phyloP scores from a whole-genome alignment of 768 basidiomycete genomes.

The Pleurotus citrinopileatus region DNA sequence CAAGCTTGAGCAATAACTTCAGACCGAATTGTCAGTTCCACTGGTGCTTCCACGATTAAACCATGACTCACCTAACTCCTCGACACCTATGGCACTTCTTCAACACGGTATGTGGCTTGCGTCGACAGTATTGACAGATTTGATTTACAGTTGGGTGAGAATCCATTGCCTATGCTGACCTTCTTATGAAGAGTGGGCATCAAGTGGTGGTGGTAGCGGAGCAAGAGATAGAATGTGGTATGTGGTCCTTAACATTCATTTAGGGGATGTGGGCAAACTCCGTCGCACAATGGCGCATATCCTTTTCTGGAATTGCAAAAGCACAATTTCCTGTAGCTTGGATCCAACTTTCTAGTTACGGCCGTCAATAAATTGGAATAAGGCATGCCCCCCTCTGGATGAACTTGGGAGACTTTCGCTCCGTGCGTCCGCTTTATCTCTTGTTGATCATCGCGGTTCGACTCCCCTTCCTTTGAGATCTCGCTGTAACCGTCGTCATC shows the following conservation, averaged over 20 bases:
- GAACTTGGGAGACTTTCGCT: no score
- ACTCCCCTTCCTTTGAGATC: no score
- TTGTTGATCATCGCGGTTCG: no score
- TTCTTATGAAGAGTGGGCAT: neutral
- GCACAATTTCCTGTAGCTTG: no score
- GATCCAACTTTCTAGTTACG: no score
- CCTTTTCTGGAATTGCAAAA: no score
- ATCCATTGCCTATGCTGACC: neutral
- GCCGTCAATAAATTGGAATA: no score
- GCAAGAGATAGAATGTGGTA: neutral
- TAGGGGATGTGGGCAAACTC: neutral
- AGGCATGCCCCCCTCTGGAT: no score
- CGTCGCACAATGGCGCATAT: no score
- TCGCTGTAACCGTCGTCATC: no score
- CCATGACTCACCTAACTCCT: neutral
- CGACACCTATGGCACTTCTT: conserved; percentile 8
- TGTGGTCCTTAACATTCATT: no score
- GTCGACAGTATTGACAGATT: conserved; percentile 3
- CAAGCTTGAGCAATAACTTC: conserved; percentile 1
- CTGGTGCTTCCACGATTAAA: neutral
- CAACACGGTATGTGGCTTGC: neutral
- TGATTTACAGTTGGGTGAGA: conserved; percentile 3
- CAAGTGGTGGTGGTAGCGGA: neutral
- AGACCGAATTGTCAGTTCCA: neutral
- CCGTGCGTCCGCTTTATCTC: no score